phyloP scores from a whole-genome alignment of 2,329 filamentous ascomycete species.

The Neofusicoccum umdonicola region DNA sequence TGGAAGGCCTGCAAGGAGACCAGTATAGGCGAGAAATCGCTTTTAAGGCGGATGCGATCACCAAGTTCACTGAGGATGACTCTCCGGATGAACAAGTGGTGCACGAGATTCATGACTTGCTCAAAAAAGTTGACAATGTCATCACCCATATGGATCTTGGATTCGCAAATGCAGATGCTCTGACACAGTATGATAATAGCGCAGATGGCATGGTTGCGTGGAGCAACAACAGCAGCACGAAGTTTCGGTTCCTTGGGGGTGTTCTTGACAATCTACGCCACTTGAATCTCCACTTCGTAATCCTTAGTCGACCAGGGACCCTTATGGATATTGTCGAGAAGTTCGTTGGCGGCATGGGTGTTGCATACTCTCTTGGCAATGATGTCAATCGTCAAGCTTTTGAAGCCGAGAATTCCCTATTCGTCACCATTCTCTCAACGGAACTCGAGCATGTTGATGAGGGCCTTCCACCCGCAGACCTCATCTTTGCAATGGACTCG shows the following conservation, averaged over 20 bases:
- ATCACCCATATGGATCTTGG: slow-evolving; percentile 12
- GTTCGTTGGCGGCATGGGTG: slow-evolving; percentile 27
- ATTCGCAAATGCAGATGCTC: background rate
- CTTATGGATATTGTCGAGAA: slow-evolving; percentile 32
- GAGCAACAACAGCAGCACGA: slow-evolving; percentile 27
- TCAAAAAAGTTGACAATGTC: background rate
- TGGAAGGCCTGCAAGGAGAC: slow-evolving; percentile 15
- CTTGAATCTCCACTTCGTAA: slow-evolving; percentile 26
- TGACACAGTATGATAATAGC: slow-evolving; percentile 22
- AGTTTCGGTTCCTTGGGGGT: slow-evolving; percentile 36
- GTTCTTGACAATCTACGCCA: slow-evolving; percentile 28
- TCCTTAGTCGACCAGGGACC: slow-evolving; percentile 29
- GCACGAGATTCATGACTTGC: background rate
- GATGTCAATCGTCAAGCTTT: background rate
- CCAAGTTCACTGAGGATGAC: background rate
- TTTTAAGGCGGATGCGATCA: background rate
- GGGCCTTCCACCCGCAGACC: slow-evolving; percentile 27
- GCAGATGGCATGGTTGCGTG: slow-evolving; percentile 21
- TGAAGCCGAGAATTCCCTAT: background rate
- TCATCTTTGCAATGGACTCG: slow-evolving; percentile 43
- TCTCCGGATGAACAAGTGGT: background rate
- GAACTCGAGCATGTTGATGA: slow-evolving; percentile 20
- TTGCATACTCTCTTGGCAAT: slow-evolving; percentile 19
- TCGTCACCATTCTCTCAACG: slow-evolving; percentile 17
- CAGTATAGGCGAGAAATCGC: slow-evolving; percentile 10